Base-by-base conservation (phyloP, 177 flowering plant species). In the Tripterygium wilfordii region DNA sequence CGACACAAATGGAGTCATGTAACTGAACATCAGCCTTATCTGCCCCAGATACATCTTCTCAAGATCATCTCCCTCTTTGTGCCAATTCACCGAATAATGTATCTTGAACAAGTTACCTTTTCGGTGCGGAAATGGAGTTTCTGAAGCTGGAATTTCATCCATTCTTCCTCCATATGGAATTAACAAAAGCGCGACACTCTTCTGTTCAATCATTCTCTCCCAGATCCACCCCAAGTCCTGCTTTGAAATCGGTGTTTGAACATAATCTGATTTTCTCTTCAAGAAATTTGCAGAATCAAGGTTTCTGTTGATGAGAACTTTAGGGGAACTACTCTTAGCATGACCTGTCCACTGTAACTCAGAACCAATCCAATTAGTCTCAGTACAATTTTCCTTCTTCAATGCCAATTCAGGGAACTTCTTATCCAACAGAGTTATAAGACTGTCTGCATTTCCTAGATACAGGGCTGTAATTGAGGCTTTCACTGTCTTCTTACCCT, bases 151-250 rank as follows among this genome's bases (percentile, higher is more conserved):
- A 39, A 72, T 61, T 13, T 64, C 59, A 12, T 10, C 32, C 73
- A 72, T 72, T 35, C 19, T 62, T 14, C 70, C 77, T 0, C 77
- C 77, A 30, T 61, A 72, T 0, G 73, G 67, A 30, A 36, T 61
- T 13, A 51, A 45, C 0, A 42, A 39, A 45, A 67, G 22, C 3
- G 18, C 19, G 14, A 15, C 39, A 10, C 30, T 10, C 15, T 36
- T 44, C 14, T 43, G 13, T 12, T 51, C 39, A 1, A 45, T 37
- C 53, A 67, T 3, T 26, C n/a, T 53, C 37, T 51, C 29, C 58
- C 56, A 63, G 6, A 61, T 5, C 24, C 20, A 17, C 0, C 56
- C 31, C 19, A 70, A 15, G 1, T 26, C 65, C 6, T 1, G 7
- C 26, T 45, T 42, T 1, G 52, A 31, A 4, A 66, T 62, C 8